These are phyloP conservation scores for Pholiota microspora DNA, from an alignment of 768 basidiomycete species.

Conservation along the genomic window DNA sequence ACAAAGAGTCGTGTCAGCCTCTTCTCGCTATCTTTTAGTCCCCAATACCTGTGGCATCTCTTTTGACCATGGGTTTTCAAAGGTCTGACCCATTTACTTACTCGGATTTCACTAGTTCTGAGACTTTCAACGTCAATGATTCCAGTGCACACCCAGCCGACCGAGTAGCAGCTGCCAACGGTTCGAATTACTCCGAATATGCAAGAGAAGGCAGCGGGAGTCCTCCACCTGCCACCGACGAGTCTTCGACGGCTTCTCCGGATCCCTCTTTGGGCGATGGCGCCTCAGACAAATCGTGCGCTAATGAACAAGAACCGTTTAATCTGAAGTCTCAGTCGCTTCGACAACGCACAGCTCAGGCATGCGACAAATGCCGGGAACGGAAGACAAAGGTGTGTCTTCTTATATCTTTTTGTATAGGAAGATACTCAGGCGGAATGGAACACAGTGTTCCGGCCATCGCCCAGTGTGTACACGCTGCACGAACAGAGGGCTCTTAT, in stretches of 20 bases:
- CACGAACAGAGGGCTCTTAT: conserved; percentile 44
- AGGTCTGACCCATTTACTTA: background rate
- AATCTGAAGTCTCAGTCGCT: background rate
- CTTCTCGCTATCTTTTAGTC: conserved; percentile 1
- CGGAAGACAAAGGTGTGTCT: conserved; percentile 54
- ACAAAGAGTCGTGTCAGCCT: conserved; percentile 20
- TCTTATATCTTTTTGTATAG: background rate
- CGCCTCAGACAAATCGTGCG: background rate
- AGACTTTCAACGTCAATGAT: background rate
- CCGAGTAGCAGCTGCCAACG: background rate
- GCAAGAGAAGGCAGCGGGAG: conserved; percentile 4
- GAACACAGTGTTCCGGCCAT: conserved; percentile 53
- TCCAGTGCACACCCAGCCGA: background rate
- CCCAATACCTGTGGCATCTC: background rate
- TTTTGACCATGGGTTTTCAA: conserved; percentile 14
- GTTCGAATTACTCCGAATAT: background rate
- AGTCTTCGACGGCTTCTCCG: conserved; percentile 1
- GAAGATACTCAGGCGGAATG: background rate
- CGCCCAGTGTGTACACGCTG: conserved; percentile 54
- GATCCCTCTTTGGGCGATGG: conserved; percentile 1
- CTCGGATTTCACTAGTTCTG: background rate
- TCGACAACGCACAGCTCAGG: conserved; percentile 47
- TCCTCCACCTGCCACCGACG: conserved; percentile 1
- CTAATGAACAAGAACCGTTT: background rate
- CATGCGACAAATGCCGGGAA: conserved; percentile 56